Percentiles rank a stretch among this genome's conserved stretches.
Conservation (phyloP, 371 early-diverging fungal genomes). For the Mucor circinelloides region DNA sequence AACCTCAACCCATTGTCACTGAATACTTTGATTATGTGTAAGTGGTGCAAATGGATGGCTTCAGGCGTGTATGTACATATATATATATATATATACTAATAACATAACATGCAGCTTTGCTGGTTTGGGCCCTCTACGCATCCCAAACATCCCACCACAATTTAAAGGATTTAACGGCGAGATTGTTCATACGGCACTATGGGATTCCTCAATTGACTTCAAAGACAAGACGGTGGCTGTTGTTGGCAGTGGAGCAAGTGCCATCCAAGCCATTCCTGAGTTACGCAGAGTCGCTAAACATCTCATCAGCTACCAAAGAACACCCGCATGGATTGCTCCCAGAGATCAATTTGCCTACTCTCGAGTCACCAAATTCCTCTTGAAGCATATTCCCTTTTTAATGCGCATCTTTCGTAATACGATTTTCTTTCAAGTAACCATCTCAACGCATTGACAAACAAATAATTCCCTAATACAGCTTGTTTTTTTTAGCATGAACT, state of each 20-base stretch:
- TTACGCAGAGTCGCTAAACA: conserved; percentile 40
- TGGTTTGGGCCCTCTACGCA: conserved; percentile 46
- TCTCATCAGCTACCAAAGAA: conserved; percentile 55
- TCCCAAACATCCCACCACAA: conserved; percentile 55
- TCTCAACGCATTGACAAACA: neutral
- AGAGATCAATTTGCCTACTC: conserved; percentile 33
- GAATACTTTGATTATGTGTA: conserved; percentile 35
- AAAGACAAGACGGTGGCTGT: conserved; percentile 55
- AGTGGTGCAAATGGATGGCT: neutral
- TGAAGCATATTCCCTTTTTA: conserved; percentile 46
- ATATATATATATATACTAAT: too few species aligned
- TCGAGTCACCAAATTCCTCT: conserved; percentile 31
- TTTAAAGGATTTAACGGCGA: conserved; percentile 50
- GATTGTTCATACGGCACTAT: conserved; percentile 53
- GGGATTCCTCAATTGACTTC: conserved; percentile 52
- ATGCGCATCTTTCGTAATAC: conserved; percentile 26
- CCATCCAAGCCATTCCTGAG: conserved; percentile 53
- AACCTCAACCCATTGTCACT: conserved; percentile 6
- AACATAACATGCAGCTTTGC: neutral
- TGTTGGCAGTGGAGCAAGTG: conserved; percentile 60
- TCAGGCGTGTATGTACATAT: too few species aligned
- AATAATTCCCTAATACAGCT: neutral
- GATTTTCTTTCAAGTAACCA: conserved; percentile 9
- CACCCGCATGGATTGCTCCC: conserved; percentile 50
- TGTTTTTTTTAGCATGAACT: conserved; percentile 9